Percentiles rank a stretch among this genome's conserved stretches.
Evolutionary conservation across 2,329 filamentous ascomycete genomes (phyloP).

Genomic region (Fusarium albosuccineum): DNA sequence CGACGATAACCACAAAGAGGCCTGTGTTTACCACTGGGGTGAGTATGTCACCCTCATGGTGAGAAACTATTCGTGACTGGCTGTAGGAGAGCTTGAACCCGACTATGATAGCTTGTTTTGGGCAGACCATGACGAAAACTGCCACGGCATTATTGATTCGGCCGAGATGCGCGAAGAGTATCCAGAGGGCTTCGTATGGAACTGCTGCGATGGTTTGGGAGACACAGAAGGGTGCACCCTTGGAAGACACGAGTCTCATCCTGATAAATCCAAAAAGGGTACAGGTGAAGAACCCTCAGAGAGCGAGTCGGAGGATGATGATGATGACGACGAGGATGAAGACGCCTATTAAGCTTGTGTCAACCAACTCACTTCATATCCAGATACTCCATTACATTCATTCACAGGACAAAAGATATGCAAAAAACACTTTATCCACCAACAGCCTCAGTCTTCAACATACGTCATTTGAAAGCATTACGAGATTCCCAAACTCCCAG

Average conservation of each 20-base stretch:
- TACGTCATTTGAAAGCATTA: constrained; percentile 26
- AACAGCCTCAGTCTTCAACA: constrained; percentile 19
- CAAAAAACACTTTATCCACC: not conserved
- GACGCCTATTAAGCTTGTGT: not conserved
- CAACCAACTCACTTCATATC: too few species aligned
- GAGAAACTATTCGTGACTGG: not conserved
- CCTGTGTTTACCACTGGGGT: constrained; percentile 39
- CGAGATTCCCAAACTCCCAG: constrained; percentile 40
- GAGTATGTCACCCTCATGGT: not conserved
- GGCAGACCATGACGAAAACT: constrained; percentile 23
- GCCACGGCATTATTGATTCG: constrained; percentile 32
- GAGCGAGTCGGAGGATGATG: not conserved
- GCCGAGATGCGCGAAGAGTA: constrained; percentile 11
- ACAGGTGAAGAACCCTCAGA: not conserved
- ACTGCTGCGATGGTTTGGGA: constrained; percentile 32
- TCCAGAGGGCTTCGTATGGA: constrained; percentile 42
- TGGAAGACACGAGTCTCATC: constrained; percentile 32
- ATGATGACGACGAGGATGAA: not conserved
- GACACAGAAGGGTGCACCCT: constrained; percentile 23
- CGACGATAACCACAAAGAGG: constrained; percentile 18
- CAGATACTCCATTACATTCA: too few species aligned
- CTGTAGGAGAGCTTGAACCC: constrained; percentile 31
- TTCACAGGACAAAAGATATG: too few species aligned
- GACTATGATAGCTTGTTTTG: constrained; percentile 25
- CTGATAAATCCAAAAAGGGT: constrained; percentile 18